Evolutionary conservation across 192 early-diverging fungal genomes (phyloP), one percentile per base, ranked within the genome.

Genomic region (Podila epigama): DNA sequence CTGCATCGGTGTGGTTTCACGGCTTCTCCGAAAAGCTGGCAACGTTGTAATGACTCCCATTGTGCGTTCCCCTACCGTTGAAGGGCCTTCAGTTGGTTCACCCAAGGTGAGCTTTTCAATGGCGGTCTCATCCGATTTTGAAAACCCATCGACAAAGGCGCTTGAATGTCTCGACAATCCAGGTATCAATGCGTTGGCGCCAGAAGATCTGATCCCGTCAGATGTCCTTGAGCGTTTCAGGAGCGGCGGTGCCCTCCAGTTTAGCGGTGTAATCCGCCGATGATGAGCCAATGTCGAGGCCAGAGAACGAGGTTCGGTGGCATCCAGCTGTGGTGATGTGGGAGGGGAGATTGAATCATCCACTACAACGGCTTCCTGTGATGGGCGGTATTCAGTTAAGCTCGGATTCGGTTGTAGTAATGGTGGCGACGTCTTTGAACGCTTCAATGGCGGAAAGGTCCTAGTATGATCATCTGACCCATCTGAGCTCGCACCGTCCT

Each of bases 1-100:
- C 29, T 10, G 56, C 33, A 20, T 58, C 7, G 35, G 20, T 10
- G 56, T 32, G n/a, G 31, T 10, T 34, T 25, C 20, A 5, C 56
- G 16, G 35, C 20, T 32, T 32, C 1, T 20, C 25, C 70, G 57
- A 32, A 58, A 66, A 16, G 51, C 64, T 5, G 70, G 70, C 32
- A 52, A 58, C 48, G 64, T 77, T 10, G 73, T 77, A 12, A 77
- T 68, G 11, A 77, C 73, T 10, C 73, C 73, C 73, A 77, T 77
- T 0, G 60, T 60, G 13, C 73, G 41, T n/a, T 77, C 73, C 31
- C 60, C 73, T 0, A 68, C 55, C 18, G 65, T 22, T 11, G 60
- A 40, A 10, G 48, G 58, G n/a, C 64, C 60, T 13, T 57, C 34
- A 29, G 61, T 59, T 0, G 73, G 66, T 4, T 66, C 68, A 10